These are phyloP conservation scores for Fusarium phyllophilum DNA, from an alignment of 2,329 filamentous ascomycete species.

Conservation along the genomic window DNA sequence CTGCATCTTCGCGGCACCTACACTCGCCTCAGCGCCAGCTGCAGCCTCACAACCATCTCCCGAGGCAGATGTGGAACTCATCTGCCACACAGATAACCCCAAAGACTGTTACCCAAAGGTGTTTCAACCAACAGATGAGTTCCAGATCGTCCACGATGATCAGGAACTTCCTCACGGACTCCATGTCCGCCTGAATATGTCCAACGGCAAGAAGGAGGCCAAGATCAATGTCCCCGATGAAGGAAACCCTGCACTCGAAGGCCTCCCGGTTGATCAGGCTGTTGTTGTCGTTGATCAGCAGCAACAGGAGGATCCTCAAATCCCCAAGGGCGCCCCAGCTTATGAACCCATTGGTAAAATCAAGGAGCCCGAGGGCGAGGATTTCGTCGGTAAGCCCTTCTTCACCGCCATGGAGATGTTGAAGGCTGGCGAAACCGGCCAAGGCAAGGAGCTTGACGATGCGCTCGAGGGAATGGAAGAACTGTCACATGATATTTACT, in stretches of 20 bases:
- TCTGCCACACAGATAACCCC: constrained; percentile 70
- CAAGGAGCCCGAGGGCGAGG: constrained; percentile 58
- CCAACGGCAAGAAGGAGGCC: constrained; percentile 71
- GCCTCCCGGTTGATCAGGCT: constrained; percentile 62
- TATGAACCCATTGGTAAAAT: constrained; percentile 69
- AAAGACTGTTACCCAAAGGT: constrained; percentile 73
- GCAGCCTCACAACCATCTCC: constrained; percentile 46
- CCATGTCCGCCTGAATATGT: constrained; percentile 73
- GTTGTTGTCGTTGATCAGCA: constrained; percentile 66
- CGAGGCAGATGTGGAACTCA: constrained; percentile 62
- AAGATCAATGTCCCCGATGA: constrained; percentile 71
- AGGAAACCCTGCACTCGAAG: constrained; percentile 56
- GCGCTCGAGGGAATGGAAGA: constrained; percentile 70
- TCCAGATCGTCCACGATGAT: constrained; percentile 70
- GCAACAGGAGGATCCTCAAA: constrained; percentile 46
- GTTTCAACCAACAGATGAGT: constrained; percentile 72
- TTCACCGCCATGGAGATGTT: constrained; percentile 59
- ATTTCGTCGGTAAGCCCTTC: constrained; percentile 45
- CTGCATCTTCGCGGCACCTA: constrained; percentile 40
- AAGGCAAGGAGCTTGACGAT: constrained; percentile 54
- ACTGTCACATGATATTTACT: constrained; percentile 75
- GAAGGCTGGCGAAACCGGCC: constrained; percentile 53
- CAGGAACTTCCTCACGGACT: constrained; percentile 73
- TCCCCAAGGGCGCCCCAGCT: constrained; percentile 62
- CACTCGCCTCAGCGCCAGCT: constrained; percentile 45